phyloP scores from a whole-genome alignment of 129 eudicot genomes.

The Sambucus nigra region DNA sequence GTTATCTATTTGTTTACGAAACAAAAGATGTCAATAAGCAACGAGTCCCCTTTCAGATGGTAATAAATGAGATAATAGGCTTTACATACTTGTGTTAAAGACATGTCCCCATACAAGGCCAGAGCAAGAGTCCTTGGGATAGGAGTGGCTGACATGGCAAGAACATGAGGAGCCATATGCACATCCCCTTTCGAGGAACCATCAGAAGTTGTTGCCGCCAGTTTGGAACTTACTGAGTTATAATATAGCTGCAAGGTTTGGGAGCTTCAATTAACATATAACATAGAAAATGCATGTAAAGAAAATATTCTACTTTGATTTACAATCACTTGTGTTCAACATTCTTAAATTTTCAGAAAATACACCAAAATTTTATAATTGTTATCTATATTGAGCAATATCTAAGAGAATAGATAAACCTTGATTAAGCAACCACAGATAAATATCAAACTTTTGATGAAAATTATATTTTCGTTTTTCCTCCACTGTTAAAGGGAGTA shows the following conservation, averaged over 20 bases:
- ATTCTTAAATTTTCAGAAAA: background rate
- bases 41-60: conserved; percentile 6
- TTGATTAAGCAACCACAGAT: no score
- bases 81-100: conserved; percentile 78
- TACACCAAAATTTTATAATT: no score
- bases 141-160: conserved; percentile 98
- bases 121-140: conserved; percentile 97
- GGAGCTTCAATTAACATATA: conserved; percentile 9
- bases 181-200: conserved; percentile 33
- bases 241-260: conserved; percentile 52
- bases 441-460: no score
- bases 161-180: conserved; percentile 92
- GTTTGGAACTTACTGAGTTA: conserved; percentile 37
- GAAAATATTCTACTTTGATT: background rate
- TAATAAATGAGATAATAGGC: conserved; percentile 11
- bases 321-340: conserved; percentile 2
- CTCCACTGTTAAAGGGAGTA: no score
- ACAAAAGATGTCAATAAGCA: conserved; percentile 7
- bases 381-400: no score
- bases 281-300: background rate
- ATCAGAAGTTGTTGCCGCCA: conserved; percentile 26
- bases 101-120: conserved; percentile 93
- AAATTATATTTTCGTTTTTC: no score
- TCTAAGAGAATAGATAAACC: background rate
- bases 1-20: conserved; percentile 54